These are phyloP conservation scores for Tarenaya hassleriana DNA, from an alignment of 345 rosid species.

Conservation along the genomic window DNA sequence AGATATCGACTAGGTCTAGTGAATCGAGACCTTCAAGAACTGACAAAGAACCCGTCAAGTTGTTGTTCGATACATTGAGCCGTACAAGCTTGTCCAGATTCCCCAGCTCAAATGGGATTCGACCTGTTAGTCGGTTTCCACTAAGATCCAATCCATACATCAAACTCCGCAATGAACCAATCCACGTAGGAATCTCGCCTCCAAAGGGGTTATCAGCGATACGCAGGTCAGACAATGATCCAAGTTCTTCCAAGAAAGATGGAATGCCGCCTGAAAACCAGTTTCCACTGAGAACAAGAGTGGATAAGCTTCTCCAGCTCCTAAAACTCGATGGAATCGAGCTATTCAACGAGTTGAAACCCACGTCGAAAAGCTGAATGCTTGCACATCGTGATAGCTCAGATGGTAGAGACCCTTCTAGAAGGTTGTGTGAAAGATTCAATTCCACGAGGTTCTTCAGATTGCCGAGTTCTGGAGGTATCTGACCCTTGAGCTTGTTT, in stretches of 20 bases:
- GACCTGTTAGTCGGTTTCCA: constrained; percentile 47
- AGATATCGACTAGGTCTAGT: constrained; percentile 43
- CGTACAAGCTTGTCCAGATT: constrained; percentile 35
- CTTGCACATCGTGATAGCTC: constrained; percentile 44
- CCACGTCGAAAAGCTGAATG: constrained; percentile 45
- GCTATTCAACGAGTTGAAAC: constrained; percentile 58
- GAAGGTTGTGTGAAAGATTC: constrained; percentile 51
- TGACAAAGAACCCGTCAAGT: constrained; percentile 49
- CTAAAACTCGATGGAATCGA: constrained; percentile 42
- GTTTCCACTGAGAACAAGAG: constrained; percentile 52
- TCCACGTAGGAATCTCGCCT: constrained; percentile 57
- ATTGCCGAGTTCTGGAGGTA: constrained; percentile 56
- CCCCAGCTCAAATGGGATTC: constrained; percentile 44
- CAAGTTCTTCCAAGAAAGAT: constrained; percentile 40
- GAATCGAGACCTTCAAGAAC: constrained; percentile 36
- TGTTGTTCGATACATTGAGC: constrained; percentile 62
- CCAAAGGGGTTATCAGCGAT: constrained; percentile 58
- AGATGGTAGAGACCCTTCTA: constrained; percentile 58
- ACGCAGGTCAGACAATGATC: constrained; percentile 41
- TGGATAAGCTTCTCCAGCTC: constrained; percentile 42
- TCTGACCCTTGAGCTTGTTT: constrained; percentile 49
- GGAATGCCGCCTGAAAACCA: constrained; percentile 65
- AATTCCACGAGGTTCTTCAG: constrained; percentile 36
- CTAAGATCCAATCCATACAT: constrained; percentile 57
- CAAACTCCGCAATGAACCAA: constrained; percentile 44